Base-by-base conservation (phyloP, 306 rosid genomes). In the Lotus japonicus region DNA sequence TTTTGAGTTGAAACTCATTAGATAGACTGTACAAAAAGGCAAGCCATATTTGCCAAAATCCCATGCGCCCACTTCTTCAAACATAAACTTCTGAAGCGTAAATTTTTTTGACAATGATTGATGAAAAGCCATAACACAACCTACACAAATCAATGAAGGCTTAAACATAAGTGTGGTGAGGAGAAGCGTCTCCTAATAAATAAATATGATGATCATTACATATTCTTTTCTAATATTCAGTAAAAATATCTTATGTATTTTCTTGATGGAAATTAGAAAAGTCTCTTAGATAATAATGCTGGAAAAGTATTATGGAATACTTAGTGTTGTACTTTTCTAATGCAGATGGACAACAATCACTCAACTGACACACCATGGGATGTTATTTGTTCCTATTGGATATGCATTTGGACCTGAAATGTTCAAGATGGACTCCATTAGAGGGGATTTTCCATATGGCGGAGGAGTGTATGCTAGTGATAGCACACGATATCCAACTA, bases 291-390 rank as follows among this genome's bases (percentile, higher is more conserved):
- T 36, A 46, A 4, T 54, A 43, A 9, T 67, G 61, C 56, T 67
- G 1, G 70, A 50, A 68, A 53, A 66, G 12, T 42, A 23, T 43
- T 2, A 61, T 38, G 11, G n/a, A 53, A 59, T 63, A 17, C 2
- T 46, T 31, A 31, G 14, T 42, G 43, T 75, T 64, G 56, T 71
- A 61, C 23, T 36, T 51, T 56, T 56, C 64, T 69, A 62, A 76
- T 66, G 82, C 95, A 94, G 99, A 58, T 94, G 99, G 99, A 88
- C 99, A 0, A 97, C 99, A 16, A 90, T 94, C 80, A 90, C 92
- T 14, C 99, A 94, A 71, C 76, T 94, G 57, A 89, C 89, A 39
- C 97, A 94, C 77, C 99, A 94, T 55, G 99, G 99, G 72, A 94
- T 94, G 99, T 58, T 90, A 64, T 94, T 82, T 78, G 97, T 94